phyloP scores from a whole-genome alignment of 257 asterid genomes.

The Knoxia roxburghii region DNA sequence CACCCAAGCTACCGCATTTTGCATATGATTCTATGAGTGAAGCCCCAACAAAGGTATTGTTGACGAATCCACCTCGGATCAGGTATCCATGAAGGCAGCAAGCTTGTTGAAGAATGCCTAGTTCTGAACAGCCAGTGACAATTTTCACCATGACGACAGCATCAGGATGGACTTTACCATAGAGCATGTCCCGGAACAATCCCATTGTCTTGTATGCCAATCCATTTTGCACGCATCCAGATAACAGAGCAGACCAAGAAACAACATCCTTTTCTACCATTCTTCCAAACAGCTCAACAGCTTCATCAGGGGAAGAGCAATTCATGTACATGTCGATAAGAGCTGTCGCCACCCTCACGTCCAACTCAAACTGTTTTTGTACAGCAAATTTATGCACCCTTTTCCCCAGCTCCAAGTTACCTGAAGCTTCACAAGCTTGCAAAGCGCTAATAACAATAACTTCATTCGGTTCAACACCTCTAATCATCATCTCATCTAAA shows the following conservation, averaged over 20 bases:
- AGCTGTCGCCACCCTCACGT: constrained; percentile 63
- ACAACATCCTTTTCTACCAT: constrained; percentile 52
- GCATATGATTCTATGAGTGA: constrained; percentile 70
- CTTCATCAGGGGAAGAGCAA: constrained; percentile 60
- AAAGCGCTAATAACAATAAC: constrained; percentile 50
- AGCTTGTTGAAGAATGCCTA: constrained; percentile 54
- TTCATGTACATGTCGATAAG: constrained; percentile 78
- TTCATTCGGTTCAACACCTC: constrained; percentile 41
- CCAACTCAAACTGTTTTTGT: constrained; percentile 33
- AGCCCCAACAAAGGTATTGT: constrained; percentile 37
- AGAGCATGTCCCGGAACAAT: constrained; percentile 49
- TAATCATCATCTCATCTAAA: constrained; percentile 40
- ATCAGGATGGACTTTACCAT: constrained; percentile 35
- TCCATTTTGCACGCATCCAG: constrained; percentile 56
- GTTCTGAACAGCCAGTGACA: constrained; percentile 61
- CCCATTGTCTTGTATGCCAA: constrained; percentile 35
- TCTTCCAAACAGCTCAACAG: constrained; percentile 38
- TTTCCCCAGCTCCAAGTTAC: constrained; percentile 42
- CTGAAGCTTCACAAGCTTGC: constrained; percentile 67
- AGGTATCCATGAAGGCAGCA: constrained; percentile 55
- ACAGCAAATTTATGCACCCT: constrained; percentile 45
- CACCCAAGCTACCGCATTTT: constrained; percentile 66
- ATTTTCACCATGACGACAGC: constrained; percentile 43
- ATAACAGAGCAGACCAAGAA: constrained; percentile 47
- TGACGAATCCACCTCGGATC: constrained; percentile 38